Evolutionary conservation across 768 basidiomycete species (phyloP).

Genomic region (Suillus variegatus): DNA sequence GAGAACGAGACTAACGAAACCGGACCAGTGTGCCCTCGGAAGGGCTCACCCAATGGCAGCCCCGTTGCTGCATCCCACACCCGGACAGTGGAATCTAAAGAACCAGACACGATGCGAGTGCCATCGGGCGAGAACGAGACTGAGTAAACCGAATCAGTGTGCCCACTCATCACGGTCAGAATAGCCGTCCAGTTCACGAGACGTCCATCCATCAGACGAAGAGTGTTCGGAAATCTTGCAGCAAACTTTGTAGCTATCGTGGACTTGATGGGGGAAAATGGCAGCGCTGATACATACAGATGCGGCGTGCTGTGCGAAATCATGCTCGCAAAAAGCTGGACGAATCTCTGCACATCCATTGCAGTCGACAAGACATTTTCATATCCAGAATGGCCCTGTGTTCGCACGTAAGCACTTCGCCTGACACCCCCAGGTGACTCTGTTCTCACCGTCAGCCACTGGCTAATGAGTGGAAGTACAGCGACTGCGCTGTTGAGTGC

Average conservation of each 20-base stretch:
- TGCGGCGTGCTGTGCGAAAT: conserved; percentile 23
- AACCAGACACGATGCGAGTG: conserved; percentile 21
- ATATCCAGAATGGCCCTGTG: conserved; percentile 5
- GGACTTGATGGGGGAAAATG: conserved; percentile 27
- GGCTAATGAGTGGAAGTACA: background rate
- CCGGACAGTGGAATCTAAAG: conserved; percentile 13
- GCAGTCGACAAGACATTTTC: background rate
- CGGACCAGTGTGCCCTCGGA: background rate
- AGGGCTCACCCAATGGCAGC: background rate
- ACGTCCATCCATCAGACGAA: background rate
- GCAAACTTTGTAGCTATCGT: conserved; percentile 18
- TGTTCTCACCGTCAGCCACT: background rate
- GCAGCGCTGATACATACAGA: conserved; percentile 25
- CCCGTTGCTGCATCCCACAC: conserved; percentile 17
- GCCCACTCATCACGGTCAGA: conserved; percentile 12
- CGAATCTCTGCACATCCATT: conserved; percentile 16
- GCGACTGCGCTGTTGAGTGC: background rate
- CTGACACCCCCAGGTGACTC: background rate
- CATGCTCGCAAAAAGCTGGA: conserved; percentile 11
- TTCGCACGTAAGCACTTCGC: background rate
- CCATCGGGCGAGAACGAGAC: conserved; percentile 23
- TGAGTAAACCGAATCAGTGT: conserved; percentile 11
- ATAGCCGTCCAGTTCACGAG: conserved; percentile 7
- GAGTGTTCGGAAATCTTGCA: background rate
- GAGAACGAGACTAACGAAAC: conserved; percentile 3